These are phyloP conservation scores for Sanghuangporus baumii DNA, from an alignment of 1,284 basidiomycete genomes.

Conservation along the genomic window DNA sequence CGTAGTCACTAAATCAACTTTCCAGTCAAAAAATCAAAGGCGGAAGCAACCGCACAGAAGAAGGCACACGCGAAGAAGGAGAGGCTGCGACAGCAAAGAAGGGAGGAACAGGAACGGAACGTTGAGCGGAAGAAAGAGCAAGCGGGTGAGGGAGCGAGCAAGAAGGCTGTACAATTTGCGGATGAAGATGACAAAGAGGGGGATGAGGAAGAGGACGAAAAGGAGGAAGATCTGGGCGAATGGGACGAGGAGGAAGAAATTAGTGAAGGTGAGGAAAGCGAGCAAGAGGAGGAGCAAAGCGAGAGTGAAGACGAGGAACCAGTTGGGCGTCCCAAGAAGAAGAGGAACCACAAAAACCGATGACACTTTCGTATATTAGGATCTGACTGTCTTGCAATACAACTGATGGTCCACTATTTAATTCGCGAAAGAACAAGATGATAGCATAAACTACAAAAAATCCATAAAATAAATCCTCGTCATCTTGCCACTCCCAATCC, in stretches of 20 bases:
- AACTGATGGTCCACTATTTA: too few species aligned
- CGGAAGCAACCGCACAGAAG: constrained; percentile 61
- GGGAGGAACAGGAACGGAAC: constrained; percentile 86
- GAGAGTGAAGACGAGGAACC: constrained; percentile 33
- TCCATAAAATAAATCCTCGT: background rate
- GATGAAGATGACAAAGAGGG: constrained; percentile 30
- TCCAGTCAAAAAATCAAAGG: constrained; percentile 78
- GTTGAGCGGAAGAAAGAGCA: constrained; percentile 70
- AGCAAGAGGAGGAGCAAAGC: constrained; percentile 30
- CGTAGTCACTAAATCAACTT: background rate
- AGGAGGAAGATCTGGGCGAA: constrained; percentile 34
- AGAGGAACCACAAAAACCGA: constrained; percentile 28
- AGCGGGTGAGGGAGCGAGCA: constrained; percentile 22
- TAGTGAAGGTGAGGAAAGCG: constrained; percentile 28
- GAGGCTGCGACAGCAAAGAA: constrained; percentile 66
- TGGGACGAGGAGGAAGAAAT: constrained; percentile 32
- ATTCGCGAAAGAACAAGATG: background rate
- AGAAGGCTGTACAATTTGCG: constrained; percentile 20
- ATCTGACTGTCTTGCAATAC: background rate
- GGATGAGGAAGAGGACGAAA: constrained; percentile 40
- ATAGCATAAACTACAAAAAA: background rate
- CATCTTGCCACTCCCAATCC: background rate
- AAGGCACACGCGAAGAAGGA: constrained; percentile 72
- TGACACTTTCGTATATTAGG: constrained; percentile 7
- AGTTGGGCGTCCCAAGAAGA: constrained; percentile 34